Evolutionary conservation across 768 basidiomycete genomes (phyloP).

Genomic region (Naganishia onofrii): DNA sequence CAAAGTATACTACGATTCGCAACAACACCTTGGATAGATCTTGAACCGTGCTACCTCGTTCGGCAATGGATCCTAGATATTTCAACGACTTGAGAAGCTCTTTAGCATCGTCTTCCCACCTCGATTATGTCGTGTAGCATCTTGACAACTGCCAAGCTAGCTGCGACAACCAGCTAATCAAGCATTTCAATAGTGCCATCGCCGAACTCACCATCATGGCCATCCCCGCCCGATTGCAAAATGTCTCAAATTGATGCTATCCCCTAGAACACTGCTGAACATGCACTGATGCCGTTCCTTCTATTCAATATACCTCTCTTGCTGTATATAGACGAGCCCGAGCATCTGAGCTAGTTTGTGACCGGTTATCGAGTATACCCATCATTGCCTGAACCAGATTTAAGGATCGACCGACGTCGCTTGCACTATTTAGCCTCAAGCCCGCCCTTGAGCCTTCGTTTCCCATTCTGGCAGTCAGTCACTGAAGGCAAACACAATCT

Average conservation of each 20-base stretch:
- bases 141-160: too few relatives aligned
- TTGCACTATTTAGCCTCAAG: not conserved
- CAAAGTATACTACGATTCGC: constrained; percentile 2
- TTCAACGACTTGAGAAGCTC: too few relatives aligned
- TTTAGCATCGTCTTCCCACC: too few relatives aligned
- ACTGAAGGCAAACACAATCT: not conserved
- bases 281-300: not conserved
- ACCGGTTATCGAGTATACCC: constrained; percentile 16
- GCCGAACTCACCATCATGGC: not conserved
- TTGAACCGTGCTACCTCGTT: too few relatives aligned
- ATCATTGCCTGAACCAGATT: constrained; percentile 4
- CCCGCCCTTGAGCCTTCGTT: not conserved
- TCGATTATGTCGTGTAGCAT: too few relatives aligned
- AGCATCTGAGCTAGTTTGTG: not conserved
- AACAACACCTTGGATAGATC: not conserved
- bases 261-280: constrained; percentile 13
- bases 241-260: not conserved
- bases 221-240: not conserved
- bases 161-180: too few relatives aligned
- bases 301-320: not conserved
- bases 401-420: not conserved
- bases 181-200: too few relatives aligned
- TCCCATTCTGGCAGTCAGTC: not conserved
- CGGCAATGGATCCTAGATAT: too few relatives aligned
- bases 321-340: not conserved